A percentile compares a stretch with the other conserved stretches of the same genome.
Conservation (phyloP, 257 asterid species). For the Mentha longifolia region DNA sequence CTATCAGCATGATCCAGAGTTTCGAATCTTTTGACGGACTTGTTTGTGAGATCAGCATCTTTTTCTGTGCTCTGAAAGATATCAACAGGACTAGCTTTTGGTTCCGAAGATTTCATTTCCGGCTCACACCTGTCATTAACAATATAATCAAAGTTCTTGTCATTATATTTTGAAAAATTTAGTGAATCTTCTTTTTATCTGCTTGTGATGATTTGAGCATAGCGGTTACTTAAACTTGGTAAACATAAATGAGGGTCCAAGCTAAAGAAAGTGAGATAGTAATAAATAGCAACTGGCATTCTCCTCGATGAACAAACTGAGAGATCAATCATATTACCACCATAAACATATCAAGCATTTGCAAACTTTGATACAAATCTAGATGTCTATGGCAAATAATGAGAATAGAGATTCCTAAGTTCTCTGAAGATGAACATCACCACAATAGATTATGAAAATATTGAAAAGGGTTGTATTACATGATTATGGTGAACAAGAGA, state of each 20-base stretch:
- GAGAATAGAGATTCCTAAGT: background rate
- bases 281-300: background rate
- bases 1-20: conserved; percentile 1
- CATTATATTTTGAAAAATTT: conserved; percentile 3
- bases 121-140: conserved; percentile 26
- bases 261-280: background rate
- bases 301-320: background rate
- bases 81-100: conserved; percentile 11
- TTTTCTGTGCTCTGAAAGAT: conserved; percentile 13
- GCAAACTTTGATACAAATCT: background rate
- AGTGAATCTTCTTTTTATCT: conserved; percentile 16
- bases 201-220: conserved; percentile 25
- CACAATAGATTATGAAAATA: background rate
- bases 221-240: conserved; percentile 29
- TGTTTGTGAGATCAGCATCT: background rate
- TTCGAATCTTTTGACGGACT: conserved; percentile 2
- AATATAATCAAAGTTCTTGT: conserved; percentile 29
- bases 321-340: background rate
- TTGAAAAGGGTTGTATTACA: background rate
- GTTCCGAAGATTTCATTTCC: conserved; percentile 22
- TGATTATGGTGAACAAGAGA: background rate
- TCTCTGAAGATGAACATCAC: background rate
- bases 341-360: background rate
- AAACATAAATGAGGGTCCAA: conserved; percentile 19
- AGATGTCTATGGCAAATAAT: background rate